Evolutionary conservation across 1,284 basidiomycete genomes (phyloP), one percentile per base, ranked within the genome.

Genomic region (Chondrostereum purpureum): DNA sequence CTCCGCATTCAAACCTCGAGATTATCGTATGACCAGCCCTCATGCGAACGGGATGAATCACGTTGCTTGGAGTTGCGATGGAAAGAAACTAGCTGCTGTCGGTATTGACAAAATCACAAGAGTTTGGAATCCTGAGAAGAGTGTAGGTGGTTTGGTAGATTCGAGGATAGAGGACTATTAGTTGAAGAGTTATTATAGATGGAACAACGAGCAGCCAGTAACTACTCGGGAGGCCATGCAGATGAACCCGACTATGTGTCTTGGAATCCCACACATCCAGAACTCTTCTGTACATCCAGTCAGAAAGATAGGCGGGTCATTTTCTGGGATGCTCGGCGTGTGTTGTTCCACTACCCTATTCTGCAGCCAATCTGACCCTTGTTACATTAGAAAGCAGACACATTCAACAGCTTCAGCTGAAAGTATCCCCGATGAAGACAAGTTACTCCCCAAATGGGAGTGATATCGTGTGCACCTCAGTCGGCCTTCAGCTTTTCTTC

Each of bases 291-390:
- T 50, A 81, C 86, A 0, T 84, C 84, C 19, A 80, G 84, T 54
- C 76, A 80, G 57, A 82, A 76, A 56, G 87, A 89, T 53, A 70
- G 77, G 50, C 69, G 77, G 22, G 73, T 88, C 20, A 80, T 84
- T 3, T 88, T 88, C 54, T 88, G 85, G 84, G 86, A 89, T 61
- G 82, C 83, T n/a, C 69, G 86, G 61, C 83, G 86, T 88, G 63
- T 54, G 81, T 67, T 4, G 38, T 38, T 40, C 23, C 13, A 24
- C 21, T 13, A 39, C 31, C n/a, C 21, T 27, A 11, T 11, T 23
- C 23, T 40, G 13, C 21, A 18, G 13, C 38, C 13, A 17, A 42
- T 43, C n/a, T 31, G 41, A n/a, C n/a, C n/a, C n/a, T n/a, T n/a
- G n/a, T 50, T 8, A 21, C 36, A 46, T 36, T 57, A 88, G 85